Evolutionary conservation across 1,284 basidiomycete species (phyloP).

Genomic region (Neonothopanus nambi): DNA sequence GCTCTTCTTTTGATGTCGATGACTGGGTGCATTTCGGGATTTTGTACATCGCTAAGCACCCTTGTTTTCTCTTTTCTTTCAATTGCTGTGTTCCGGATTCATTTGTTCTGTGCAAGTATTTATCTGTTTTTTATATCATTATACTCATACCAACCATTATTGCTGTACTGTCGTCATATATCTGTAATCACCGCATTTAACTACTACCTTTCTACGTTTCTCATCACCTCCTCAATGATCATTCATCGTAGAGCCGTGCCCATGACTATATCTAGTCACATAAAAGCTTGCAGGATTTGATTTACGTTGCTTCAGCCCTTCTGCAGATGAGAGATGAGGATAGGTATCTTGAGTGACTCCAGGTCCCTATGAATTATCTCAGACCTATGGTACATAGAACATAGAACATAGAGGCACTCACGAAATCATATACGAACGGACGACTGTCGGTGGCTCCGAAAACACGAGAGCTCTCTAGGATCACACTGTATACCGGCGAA

Average conservation of each 20-base stretch:
- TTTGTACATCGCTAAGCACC: neutral
- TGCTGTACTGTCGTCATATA: slow-evolving; percentile 15
- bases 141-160: slow-evolving; percentile 1
- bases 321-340: slow-evolving; percentile 38
- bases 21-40: neutral
- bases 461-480: slow-evolving; percentile 70
- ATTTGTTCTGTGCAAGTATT: slow-evolving; percentile 1
- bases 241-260: slow-evolving; percentile 3
- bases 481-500: slow-evolving; percentile 70
- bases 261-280: slow-evolving; percentile 50
- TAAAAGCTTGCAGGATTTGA: slow-evolving; percentile 45
- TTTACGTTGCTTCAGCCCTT: slow-evolving; percentile 46
- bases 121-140: slow-evolving; percentile 1
- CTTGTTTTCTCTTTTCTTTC: neutral
- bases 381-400: neutral
- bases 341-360: slow-evolving; percentile 58
- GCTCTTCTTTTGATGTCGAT: neutral
- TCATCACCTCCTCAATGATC: slow-evolving; percentile 2
- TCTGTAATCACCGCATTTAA: slow-evolving; percentile 4
- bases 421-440: slow-evolving; percentile 77
- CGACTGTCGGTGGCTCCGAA: slow-evolving; percentile 74
- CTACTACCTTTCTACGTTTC: too few species aligned
- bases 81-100: slow-evolving; percentile 1
- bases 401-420: slow-evolving; percentile 26
- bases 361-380: slow-evolving; percentile 40